Base-by-base conservation (phyloP, 257 asterid species). In the Salvia rosmarinus region DNA sequence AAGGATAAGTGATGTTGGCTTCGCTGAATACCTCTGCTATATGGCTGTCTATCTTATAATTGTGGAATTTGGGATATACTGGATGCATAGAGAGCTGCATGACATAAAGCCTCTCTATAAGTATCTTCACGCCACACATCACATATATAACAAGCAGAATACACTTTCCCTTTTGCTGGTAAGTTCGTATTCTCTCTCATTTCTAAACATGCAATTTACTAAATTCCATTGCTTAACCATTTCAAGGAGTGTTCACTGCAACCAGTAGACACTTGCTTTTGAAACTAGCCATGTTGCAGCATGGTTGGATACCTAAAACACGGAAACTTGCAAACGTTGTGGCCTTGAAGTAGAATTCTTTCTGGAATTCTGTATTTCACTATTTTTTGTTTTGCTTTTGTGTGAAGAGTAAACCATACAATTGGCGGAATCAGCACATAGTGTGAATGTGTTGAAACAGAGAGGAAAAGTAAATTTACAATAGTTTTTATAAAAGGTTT, bases 81-180 rank as follows among this genome's bases (percentile, higher is more conserved):
- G 99, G 99, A 87, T 91, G 99, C 99, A 95, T 47, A 80, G 98
- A 57, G 96, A 91, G 81, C 82, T 95, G 78, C 99, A 95, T 66
- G 99, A 91, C 86, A 88, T 93, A 74, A 92, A 90, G 67, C 99
- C 99, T 51, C 92, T 95, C 28, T 91, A 95, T 77, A 95, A 95
- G 85, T 83, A 88, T 83, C 99, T 95, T 44, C 96, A 94, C 51
- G 96, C 95, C 60, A 91, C 95, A 19, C 98, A 94, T 82, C 99
- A 94, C 86, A 89, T 94, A 80, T 89, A 94, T 81, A 94, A 94
- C 92, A 94, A 94, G 90, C 99, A 94, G 78, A 91, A 91, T 74
- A 91, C 99, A 14, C 96, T 95, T 64, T 94, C 99, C 76, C 99
- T 5, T 95, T 95, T 85, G 98, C 99, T 67, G 99, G 98, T 89